These are phyloP conservation scores for Leccinum obscurum DNA, from an alignment of 768 basidiomycete genomes.

Conservation along the genomic window DNA sequence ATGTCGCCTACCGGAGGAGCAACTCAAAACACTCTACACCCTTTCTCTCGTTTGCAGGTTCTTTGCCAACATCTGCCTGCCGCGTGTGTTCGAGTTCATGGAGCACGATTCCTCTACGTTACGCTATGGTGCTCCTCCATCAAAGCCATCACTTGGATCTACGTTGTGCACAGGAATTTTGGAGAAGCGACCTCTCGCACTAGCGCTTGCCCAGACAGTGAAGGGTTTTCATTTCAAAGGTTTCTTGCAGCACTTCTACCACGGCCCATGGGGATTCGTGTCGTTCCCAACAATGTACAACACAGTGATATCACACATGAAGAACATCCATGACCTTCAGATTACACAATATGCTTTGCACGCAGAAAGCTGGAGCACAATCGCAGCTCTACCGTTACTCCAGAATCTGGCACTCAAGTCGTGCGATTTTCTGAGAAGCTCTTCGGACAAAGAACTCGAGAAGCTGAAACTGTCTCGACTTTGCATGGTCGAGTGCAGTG, in stretches of 20 bases:
- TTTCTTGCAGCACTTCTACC: background rate
- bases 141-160: background rate
- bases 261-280: background rate
- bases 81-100: no score
- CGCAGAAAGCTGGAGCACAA: conserved; percentile 14
- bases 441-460: background rate
- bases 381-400: conserved; percentile 16
- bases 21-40: no score
- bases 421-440: background rate
- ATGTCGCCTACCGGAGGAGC: no score
- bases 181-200: background rate
- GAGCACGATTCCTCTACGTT: no score
- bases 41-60: no score
- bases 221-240: background rate
- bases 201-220: background rate
- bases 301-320: conserved; percentile 17
- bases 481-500: background rate
- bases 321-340: conserved; percentile 13
- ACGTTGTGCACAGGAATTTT: background rate
- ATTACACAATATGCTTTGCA: conserved; percentile 14
- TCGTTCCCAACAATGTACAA: background rate
- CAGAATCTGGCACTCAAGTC: conserved; percentile 11
- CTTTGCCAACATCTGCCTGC: no score
- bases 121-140: background rate
- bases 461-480: background rate